Evolutionary conservation across 805 yeast genomes (phyloP), one percentile per base, ranked within the genome.

Genomic region (Lipomyces orientalis): DNA sequence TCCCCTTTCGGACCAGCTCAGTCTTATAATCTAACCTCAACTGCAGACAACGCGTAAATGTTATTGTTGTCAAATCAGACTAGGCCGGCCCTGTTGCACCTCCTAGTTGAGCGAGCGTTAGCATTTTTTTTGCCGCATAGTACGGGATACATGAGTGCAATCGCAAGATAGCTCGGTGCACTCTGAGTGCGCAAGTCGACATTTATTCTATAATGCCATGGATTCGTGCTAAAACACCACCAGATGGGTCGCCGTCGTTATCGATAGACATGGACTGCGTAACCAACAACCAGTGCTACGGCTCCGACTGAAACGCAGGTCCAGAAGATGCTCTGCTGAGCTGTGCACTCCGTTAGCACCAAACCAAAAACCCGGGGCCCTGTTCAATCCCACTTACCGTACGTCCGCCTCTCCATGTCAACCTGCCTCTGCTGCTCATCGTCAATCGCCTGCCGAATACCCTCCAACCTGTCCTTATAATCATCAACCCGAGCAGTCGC

Each of bases 261-360:
- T 43, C 33, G 10, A 29, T 64, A 64, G 5, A 49, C 19, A n/a
- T 31, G 34, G 14, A 54, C 34, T 14, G 46, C 66, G 22, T 58
- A 39, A n/a, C 19, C 33, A 7, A 55, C 61, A 16, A 37, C 25
- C 52, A 39, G 33, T 1, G 58, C 61, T 25, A 57, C 14, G 6
- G 33, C 61, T 9, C 54, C 67, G 22, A 33, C 63, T 14, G 58
- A 35, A 7, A 56, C 46, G n/a, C 58, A 51, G 8, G 33, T 35
- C 64, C 64, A 64, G 8, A 61, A 19, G 22, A 60, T 60, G 34
- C 62, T 51, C 35, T 64, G 60, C 22, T 60, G 64, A 22, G 67
- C 67, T 64, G 37, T 14, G 14, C 54, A 19, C 34, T 16, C 16
- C 61, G 19, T 49, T 49, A 49, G 19, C 25, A 22, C 29, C 1